Evolutionary conservation across 1,284 basidiomycete species (phyloP).

Genomic region (Tylopilus sp.): DNA sequence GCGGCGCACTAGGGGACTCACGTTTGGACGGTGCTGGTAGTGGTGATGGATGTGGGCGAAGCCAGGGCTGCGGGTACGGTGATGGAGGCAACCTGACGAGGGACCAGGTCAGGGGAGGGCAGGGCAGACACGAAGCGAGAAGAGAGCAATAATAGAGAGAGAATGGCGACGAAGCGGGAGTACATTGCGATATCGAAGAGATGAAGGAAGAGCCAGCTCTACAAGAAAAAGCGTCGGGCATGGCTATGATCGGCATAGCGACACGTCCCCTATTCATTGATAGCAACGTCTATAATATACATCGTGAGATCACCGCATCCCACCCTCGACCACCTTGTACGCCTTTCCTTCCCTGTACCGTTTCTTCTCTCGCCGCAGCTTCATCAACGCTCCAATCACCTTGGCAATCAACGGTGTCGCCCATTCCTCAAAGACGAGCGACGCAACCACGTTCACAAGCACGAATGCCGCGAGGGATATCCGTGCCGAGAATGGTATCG

Average conservation of each 20-base stretch:
- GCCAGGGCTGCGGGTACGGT: constrained; percentile 20
- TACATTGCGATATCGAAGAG: constrained; percentile 18
- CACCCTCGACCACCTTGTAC: constrained; percentile 72
- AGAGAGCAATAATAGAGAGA: constrained; percentile 23
- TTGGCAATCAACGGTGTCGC: constrained; percentile 60
- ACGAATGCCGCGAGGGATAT: constrained; percentile 69
- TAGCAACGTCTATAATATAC: background rate
- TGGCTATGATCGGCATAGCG: constrained; percentile 19
- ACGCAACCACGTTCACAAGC: constrained; percentile 68
- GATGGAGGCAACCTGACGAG: constrained; percentile 25
- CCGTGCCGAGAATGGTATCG: constrained; percentile 69
- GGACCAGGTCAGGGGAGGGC: constrained; percentile 17
- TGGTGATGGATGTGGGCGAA: constrained; percentile 30
- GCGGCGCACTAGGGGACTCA: constrained; percentile 11
- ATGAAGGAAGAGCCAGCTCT: constrained; percentile 33
- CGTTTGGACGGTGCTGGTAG: constrained; percentile 28
- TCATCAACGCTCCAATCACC: constrained; percentile 48
- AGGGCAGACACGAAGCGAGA: constrained; percentile 21
- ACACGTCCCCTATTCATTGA: constrained; percentile 8
- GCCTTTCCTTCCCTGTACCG: constrained; percentile 57
- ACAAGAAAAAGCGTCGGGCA: background rate
- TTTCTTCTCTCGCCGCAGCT: constrained; percentile 43
- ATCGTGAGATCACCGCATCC: constrained; percentile 41
- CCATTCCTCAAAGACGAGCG: constrained; percentile 81
- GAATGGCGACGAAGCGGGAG: constrained; percentile 5